Conservation (phyloP, 495 filamentous ascomycete genomes). For the Penicillium herquei region DNA sequence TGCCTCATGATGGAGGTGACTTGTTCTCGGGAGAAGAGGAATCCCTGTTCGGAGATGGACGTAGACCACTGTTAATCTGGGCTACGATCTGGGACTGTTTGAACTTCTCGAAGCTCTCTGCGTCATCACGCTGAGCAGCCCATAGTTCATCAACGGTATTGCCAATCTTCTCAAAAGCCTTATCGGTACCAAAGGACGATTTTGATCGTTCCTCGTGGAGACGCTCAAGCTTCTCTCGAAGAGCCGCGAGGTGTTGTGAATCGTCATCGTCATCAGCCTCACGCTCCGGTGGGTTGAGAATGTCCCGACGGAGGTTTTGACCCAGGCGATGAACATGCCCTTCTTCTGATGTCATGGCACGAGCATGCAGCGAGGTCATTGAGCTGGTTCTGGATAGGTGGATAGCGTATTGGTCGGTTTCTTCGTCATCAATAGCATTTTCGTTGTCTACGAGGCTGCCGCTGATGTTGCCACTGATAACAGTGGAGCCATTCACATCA, state of each 20-base stretch:
- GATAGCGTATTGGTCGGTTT: conserved; percentile 45
- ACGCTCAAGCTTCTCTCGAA: conserved; percentile 63
- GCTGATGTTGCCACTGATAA: conserved; percentile 31
- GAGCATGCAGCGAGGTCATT: conserved; percentile 75
- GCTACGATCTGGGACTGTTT: conserved; percentile 67
- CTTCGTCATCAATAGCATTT: conserved; percentile 47
- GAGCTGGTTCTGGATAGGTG: conserved; percentile 69
- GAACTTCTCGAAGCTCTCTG: conserved; percentile 61
- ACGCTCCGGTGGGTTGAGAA: conserved; percentile 48
- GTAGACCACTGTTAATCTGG: conserved; percentile 52
- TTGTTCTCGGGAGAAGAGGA: conserved; percentile 12
- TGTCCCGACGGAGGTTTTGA: conserved; percentile 73
- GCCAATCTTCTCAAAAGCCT: conserved; percentile 57
- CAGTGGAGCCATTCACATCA: conserved; percentile 33
- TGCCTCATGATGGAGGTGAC: conserved; percentile 3
- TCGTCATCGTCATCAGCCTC: conserved; percentile 46
- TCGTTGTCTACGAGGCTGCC: conserved; percentile 34
- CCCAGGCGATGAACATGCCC: conserved; percentile 82
- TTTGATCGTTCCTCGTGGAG: conserved; percentile 57
- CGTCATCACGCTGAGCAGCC: conserved; percentile 54
- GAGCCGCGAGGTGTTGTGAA: conserved; percentile 57
- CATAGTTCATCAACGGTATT: conserved; percentile 53
- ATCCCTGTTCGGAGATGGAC: conserved; percentile 1
- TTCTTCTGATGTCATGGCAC: conserved; percentile 82
- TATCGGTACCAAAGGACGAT: conserved; percentile 52